phyloP scores from a whole-genome alignment of 2,329 filamentous ascomycete species.

The Aspergillus sojae region DNA sequence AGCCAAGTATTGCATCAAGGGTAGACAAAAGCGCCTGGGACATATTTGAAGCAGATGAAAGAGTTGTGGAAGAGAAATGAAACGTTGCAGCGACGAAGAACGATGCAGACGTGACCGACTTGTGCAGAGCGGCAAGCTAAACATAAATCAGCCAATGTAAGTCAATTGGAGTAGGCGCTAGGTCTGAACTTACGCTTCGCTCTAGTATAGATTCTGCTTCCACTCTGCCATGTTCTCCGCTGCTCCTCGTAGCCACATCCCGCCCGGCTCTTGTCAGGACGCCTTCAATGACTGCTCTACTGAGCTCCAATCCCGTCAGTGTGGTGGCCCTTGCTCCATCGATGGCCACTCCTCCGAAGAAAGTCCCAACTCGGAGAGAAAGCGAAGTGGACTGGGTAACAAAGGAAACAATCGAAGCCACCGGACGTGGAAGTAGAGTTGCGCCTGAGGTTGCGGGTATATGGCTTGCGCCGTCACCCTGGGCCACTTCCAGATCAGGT shows the following conservation, averaged over 20 bases:
- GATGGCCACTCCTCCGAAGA: slow-evolving; percentile 47
- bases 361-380: slow-evolving; percentile 47
- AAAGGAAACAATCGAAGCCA: slow-evolving; percentile 48
- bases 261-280: slow-evolving; percentile 48
- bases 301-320: slow-evolving; percentile 48
- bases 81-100: slow-evolving; percentile 52
- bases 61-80: slow-evolving; percentile 47
- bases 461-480: slow-evolving; percentile 22
- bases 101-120: slow-evolving; percentile 49
- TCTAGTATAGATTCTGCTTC: slow-evolving; percentile 50
- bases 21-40: slow-evolving; percentile 49
- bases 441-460: slow-evolving; percentile 31
- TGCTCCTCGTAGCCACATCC: slow-evolving; percentile 47
- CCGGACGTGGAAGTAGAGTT: slow-evolving; percentile 47
- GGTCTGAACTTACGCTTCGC: slow-evolving; percentile 42
- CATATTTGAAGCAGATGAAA: slow-evolving; percentile 46
- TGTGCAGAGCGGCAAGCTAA: slow-evolving; percentile 48
- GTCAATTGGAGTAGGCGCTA: background rate
- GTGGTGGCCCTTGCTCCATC: slow-evolving; percentile 48
- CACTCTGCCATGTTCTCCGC: slow-evolving; percentile 49
- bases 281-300: slow-evolving; percentile 48
- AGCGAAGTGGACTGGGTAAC: slow-evolving; percentile 50
- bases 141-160: slow-evolving; percentile 13
- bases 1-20: slow-evolving; percentile 50
- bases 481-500: slow-evolving; percentile 6